Conservation (phyloP, 106 monocot genomes). For the Dactylorhiza incarnata region DNA sequence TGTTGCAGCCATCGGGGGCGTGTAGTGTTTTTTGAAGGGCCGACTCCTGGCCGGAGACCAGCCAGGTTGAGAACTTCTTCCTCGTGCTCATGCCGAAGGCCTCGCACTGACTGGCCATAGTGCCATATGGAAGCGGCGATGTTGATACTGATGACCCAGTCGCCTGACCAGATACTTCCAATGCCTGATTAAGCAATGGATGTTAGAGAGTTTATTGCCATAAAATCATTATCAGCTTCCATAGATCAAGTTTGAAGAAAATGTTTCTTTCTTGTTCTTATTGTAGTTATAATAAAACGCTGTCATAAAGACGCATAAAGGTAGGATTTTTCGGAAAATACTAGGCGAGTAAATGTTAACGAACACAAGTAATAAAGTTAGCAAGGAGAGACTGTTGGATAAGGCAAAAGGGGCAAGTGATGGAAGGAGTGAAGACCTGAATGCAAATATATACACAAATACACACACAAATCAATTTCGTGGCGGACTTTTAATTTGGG, state of each 20-base stretch:
- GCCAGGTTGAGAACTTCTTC: constrained; percentile 91
- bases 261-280: too few relatives aligned
- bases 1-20: constrained; percentile 8
- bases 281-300: too few relatives aligned
- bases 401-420: not conserved
- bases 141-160: constrained; percentile 76
- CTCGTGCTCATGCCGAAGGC: constrained; percentile 70
- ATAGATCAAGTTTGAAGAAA: not conserved
- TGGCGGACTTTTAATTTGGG: too few relatives aligned
- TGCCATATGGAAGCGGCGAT: constrained; percentile 84
- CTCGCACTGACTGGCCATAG: constrained; percentile 89
- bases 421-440: not conserved
- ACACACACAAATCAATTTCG: too few relatives aligned
- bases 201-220: not conserved
- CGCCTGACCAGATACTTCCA: constrained; percentile 89
- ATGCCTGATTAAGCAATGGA: constrained; percentile 40
- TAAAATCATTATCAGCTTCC: not conserved
- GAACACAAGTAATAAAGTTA: too few relatives aligned
- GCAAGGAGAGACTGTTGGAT: not conserved
- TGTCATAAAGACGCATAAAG: too few relatives aligned
- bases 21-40: constrained; percentile 17
- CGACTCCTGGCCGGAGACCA: constrained; percentile 48
- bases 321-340: too few relatives aligned
- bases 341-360: too few relatives aligned
- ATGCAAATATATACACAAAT: too few relatives aligned